phyloP scores from a whole-genome alignment of 2,329 filamentous ascomycete genomes.

The Rugonectria rugulosa region DNA sequence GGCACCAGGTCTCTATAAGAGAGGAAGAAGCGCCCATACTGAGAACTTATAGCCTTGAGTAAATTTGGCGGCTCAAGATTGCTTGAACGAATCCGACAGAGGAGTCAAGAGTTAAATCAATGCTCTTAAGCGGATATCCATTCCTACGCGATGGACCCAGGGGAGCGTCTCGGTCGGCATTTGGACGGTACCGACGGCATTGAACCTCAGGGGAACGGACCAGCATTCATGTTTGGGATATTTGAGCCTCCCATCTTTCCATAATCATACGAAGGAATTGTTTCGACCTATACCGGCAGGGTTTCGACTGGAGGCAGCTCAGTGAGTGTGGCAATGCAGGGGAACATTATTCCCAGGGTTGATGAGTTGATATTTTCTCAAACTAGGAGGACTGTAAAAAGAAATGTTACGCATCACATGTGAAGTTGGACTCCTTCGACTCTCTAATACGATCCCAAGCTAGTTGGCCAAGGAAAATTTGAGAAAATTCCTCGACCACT shows the following conservation, averaged over 20 bases:
- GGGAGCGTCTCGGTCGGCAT: background rate
- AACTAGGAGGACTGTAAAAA: too few species aligned
- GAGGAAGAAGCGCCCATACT: constrained; percentile 17
- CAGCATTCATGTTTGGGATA: background rate
- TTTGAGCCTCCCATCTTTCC: background rate
- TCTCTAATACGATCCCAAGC: background rate
- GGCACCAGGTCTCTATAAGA: constrained; percentile 21
- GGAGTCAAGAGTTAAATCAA: too few species aligned
- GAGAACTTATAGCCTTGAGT: background rate
- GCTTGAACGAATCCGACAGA: background rate
- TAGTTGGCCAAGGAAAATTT: too few species aligned
- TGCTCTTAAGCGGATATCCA: too few species aligned
- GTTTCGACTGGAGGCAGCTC: background rate
- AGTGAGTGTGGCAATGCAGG: background rate
- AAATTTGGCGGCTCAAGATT: background rate
- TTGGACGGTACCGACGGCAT: background rate
- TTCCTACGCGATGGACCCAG: too few species aligned
- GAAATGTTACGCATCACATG: too few species aligned
- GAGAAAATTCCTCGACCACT: background rate
- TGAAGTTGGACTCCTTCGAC: too few species aligned
- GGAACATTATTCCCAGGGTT: background rate
- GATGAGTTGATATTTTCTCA: too few species aligned
- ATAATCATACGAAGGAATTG: background rate
- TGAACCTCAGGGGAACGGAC: background rate
- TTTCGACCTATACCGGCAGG: background rate